Evolutionary conservation across 2,329 filamentous ascomycete genomes (phyloP).

Genomic region (Pyrenochaeta sp.): DNA sequence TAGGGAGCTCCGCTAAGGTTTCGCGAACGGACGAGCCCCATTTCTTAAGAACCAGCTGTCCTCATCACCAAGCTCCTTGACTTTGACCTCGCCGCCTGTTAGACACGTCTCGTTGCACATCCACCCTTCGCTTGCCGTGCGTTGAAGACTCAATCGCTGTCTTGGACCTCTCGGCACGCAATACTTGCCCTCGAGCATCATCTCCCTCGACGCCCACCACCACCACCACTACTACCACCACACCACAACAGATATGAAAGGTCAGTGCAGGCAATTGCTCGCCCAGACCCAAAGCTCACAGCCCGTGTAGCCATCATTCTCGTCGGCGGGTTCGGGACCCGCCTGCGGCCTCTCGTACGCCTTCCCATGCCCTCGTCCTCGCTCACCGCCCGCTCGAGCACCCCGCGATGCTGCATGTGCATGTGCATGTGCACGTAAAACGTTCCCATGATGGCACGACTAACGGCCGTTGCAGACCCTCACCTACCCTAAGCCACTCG

Average conservation of each 20-base stretch:
- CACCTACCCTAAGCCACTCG: constrained; percentile 94
- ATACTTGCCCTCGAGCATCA: constrained; percentile 14
- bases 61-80: constrained; percentile 33
- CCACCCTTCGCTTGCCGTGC: constrained; percentile 6
- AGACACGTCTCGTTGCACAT: neutral
- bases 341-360: constrained; percentile 89
- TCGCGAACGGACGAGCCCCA: constrained; percentile 8
- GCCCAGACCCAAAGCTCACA: constrained; percentile 16
- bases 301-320: constrained; percentile 83
- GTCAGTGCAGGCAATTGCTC: constrained; percentile 32
- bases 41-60: constrained; percentile 33
- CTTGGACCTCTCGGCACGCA: constrained; percentile 6
- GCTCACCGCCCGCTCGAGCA: constrained; percentile 24
- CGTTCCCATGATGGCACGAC: constrained; percentile 9
- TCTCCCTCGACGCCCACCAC: constrained; percentile 4
- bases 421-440: constrained; percentile 1
- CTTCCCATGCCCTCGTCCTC: constrained; percentile 1
- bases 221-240: constrained; percentile 9
- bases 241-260: constrained; percentile 50
- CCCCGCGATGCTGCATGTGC: constrained; percentile 3
- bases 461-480: constrained; percentile 72
- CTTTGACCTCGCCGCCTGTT: constrained; percentile 11
- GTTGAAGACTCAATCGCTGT: constrained; percentile 24
- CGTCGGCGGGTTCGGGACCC: constrained; percentile 98
- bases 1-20: constrained; percentile 31